phyloP scores from a whole-genome alignment of 768 basidiomycete species.

The Podaxis sp. region DNA sequence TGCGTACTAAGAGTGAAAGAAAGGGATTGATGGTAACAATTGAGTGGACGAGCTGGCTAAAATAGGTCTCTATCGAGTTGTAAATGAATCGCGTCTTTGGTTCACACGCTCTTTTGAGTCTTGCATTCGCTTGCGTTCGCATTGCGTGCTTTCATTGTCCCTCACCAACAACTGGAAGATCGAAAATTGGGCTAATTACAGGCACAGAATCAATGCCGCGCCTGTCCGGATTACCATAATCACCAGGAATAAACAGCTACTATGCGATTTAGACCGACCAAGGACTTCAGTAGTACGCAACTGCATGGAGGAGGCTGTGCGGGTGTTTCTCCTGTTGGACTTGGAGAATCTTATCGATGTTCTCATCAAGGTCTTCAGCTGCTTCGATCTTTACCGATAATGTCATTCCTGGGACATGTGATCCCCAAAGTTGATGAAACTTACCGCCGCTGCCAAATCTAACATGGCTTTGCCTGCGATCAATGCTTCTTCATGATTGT shows the following conservation, averaged over 20 bases:
- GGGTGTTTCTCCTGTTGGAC: slow-evolving; percentile 88
- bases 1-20: slow-evolving; percentile 1
- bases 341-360: slow-evolving; percentile 85
- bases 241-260: background rate
- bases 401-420: slow-evolving; percentile 12
- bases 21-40: background rate
- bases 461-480: slow-evolving; percentile 96
- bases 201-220: background rate
- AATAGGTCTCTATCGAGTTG: background rate
- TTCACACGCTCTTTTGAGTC: slow-evolving; percentile 54
- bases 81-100: slow-evolving; percentile 49
- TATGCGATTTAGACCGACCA: background rate
- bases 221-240: background rate
- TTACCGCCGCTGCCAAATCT: slow-evolving; percentile 85
- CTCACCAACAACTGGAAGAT: background rate
- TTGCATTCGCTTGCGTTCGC: slow-evolving; percentile 32
- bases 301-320: slow-evolving; percentile 86
- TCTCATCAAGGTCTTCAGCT: slow-evolving; percentile 85
- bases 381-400: slow-evolving; percentile 68
- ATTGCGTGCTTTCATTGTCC: slow-evolving; percentile 40
- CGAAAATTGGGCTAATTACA: background rate
- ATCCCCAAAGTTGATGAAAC: slow-evolving; percentile 29
- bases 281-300: slow-evolving; percentile 77
- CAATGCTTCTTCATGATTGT: slow-evolving; percentile 97
- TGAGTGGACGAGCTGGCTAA: slow-evolving; percentile 7